Percentiles rank a stretch among this genome's conserved stretches.
These are phyloP conservation scores for Leccinum huronense DNA, from an alignment of 1,284 basidiomycete species.

Conservation along the genomic window DNA sequence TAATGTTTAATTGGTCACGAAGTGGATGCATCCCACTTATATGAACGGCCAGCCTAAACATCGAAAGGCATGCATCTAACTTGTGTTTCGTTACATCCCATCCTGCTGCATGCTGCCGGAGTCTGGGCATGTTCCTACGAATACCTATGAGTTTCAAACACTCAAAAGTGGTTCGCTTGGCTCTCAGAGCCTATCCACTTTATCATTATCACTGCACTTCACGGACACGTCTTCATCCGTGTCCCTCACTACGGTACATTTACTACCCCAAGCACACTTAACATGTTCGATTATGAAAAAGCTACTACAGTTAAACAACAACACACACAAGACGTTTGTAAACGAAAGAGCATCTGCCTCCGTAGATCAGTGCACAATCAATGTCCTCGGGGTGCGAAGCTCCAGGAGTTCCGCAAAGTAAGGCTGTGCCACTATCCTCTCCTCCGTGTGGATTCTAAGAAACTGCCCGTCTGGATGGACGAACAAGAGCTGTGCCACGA, in stretches of 20 bases:
- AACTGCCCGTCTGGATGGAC: slow-evolving; percentile 23
- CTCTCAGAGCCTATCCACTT: background rate
- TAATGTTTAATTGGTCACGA: slow-evolving; percentile 8
- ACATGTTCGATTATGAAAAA: no score
- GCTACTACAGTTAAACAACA: background rate
- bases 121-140: no score
- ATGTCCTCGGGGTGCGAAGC: slow-evolving; percentile 21
- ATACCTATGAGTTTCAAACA: no score
- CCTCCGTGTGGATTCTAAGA: slow-evolving; percentile 24
- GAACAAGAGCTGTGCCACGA: slow-evolving; percentile 27
- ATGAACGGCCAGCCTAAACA: background rate
- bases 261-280: background rate
- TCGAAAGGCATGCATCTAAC: background rate
- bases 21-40: no score
- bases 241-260: background rate
- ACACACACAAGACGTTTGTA: background rate
- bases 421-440: slow-evolving; percentile 24
- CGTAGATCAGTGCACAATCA: slow-evolving; percentile 22
- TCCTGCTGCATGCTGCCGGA: no score
- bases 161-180: background rate
- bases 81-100: no score
- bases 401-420: slow-evolving; percentile 17
- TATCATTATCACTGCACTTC: background rate
- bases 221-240: background rate
- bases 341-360: background rate